phyloP scores from a whole-genome alignment of 2,329 filamentous ascomycete species.

The Didymellaceae sp. region DNA sequence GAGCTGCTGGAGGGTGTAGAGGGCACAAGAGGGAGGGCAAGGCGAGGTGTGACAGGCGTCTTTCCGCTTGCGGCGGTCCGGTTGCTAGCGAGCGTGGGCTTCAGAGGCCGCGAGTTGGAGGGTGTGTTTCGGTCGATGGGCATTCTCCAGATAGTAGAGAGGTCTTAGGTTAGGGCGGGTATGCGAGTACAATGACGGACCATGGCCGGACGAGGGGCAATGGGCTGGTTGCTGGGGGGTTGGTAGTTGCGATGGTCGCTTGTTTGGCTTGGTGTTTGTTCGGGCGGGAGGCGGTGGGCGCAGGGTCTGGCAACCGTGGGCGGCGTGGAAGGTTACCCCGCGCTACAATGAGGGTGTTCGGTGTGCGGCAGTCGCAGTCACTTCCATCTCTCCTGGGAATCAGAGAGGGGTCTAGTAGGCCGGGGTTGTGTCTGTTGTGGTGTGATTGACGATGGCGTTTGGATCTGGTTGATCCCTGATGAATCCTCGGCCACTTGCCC shows the following conservation, averaged over 20 bases:
- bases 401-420: slow-evolving; percentile 21
- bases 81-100: slow-evolving; percentile 71
- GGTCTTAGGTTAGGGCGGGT: slow-evolving; percentile 22
- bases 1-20: slow-evolving; percentile 30
- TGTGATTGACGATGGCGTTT: slow-evolving; percentile 21
- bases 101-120: slow-evolving; percentile 65
- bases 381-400: slow-evolving; percentile 13
- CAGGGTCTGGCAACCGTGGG: slow-evolving; percentile 24
- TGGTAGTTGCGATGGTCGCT: slow-evolving; percentile 27
- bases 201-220: slow-evolving; percentile 41
- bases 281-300: slow-evolving; percentile 11
- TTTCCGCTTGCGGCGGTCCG: slow-evolving; percentile 55
- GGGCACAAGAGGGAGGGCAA: slow-evolving; percentile 59
- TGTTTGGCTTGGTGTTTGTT: slow-evolving; percentile 18
- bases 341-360: slow-evolving; percentile 6
- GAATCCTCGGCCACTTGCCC: slow-evolving; percentile 21
- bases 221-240: slow-evolving; percentile 34
- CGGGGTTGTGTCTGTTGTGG: slow-evolving; percentile 27
- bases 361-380: not conserved
- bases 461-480: slow-evolving; percentile 25
- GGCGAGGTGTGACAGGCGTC: slow-evolving; percentile 65
- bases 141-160: slow-evolving; percentile 39
- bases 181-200: slow-evolving; percentile 25
- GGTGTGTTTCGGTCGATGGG: slow-evolving; percentile 51
- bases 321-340: slow-evolving; percentile 11